These are phyloP conservation scores for Gracilaria gracilis DNA, from an alignment of 23 red algal genomes.

Conservation along the genomic window DNA sequence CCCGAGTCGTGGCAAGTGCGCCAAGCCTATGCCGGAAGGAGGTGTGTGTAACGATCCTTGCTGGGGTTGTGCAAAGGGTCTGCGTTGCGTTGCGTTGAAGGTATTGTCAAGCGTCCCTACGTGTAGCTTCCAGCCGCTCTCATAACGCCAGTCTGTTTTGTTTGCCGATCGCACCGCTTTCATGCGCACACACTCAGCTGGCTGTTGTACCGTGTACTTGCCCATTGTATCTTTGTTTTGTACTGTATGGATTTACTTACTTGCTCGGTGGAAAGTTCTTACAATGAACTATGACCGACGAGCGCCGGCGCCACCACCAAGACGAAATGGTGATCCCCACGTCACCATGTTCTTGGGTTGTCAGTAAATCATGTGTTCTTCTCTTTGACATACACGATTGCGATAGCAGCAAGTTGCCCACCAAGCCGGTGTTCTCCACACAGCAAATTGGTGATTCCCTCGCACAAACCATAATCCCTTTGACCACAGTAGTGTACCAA, in stretches of 20 bases:
- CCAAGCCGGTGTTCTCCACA: no score
- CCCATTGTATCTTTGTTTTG: no score
- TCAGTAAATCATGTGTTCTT: neutral
- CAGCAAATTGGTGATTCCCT: no score
- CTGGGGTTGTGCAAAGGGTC: neutral
- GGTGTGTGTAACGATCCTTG: conserved; percentile 10
- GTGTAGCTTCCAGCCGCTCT: no score
- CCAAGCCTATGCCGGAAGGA: conserved; percentile 8
- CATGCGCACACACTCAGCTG: no score
- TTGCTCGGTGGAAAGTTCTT: neutral
- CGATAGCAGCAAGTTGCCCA: neutral
- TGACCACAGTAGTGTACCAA: no score
- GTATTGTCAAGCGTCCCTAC: neutral
- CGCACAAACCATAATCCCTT: no score
- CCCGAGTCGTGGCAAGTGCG: conserved; percentile 5
- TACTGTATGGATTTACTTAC: no score
- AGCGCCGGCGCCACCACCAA: neutral
- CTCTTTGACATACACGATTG: neutral
- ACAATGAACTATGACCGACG: neutral
- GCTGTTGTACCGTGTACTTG: no score
- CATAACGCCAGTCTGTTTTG: no score
- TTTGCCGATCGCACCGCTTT: no score
- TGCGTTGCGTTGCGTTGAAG: neutral
- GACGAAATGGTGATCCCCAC: neutral
- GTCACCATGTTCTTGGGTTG: neutral